Base-by-base conservation (phyloP, 805 yeast species). In the Starmerella powellii region DNA sequence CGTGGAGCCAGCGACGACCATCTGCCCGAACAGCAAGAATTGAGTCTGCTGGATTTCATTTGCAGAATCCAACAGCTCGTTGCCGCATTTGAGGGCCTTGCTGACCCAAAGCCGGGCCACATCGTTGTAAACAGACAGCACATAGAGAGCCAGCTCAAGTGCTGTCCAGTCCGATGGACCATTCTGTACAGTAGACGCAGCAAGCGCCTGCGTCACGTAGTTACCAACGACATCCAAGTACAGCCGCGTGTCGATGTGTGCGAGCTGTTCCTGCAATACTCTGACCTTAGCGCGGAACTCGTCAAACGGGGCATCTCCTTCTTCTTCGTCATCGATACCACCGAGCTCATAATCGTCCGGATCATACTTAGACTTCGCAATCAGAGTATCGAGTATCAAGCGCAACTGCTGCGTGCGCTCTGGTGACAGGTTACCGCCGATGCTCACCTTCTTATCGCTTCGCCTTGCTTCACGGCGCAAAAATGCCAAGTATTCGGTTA, bases 61-160 rank as follows among this genome's bases (percentile, higher is more conserved):
- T 13, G 47, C 46, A 16, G 41, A 19, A 15, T 31, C 42, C n/a
- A 38, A 40, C 32, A 44, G 30, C 33, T 45, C 49, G 17, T 39
- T 41, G 17, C 49, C 47, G 18, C 38, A 34, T 23, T 46, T 46
- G n/a, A 39, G 8, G 15, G 46, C 49, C 40, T 40, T 42, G 15
- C 34, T 31, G 10, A 41, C 42, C 41, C 45, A 46, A 33, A 23
- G 34, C 6, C 47, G 38, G 11, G 47, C 66, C 42, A 82, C 73
- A 47, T 88, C 97, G 38, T 86, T 76, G 50, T 79, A 77, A 50
- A 78, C 80, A 40, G 76, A 73, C 56, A 91, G 70, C 62, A 87
- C 93, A 58, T 70, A 86, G 40, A 91, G 65, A 2, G 95, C 96
- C 49, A 91, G 68, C 61, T 91, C 99, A 31, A 84, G 68, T 21